These are phyloP conservation scores for Camelina sativa DNA, from an alignment of 345 rosid genomes.

Conservation along the genomic window DNA sequence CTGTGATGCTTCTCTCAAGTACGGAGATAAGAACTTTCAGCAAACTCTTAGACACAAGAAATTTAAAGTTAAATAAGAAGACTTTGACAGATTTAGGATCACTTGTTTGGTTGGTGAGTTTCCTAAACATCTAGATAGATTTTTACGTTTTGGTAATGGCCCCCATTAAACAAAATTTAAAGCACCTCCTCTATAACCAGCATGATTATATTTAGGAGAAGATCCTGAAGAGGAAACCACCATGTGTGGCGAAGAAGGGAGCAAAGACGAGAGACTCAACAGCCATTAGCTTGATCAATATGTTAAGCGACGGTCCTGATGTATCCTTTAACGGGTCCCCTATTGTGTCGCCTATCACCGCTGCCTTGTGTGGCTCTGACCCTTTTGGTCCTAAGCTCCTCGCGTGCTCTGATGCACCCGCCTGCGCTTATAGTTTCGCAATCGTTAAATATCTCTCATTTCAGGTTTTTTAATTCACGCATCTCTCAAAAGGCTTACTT, in stretches of 20 bases:
- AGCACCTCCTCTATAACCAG: slow-evolving; percentile 1
- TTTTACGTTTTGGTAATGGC: neutral
- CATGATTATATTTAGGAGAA: slow-evolving; percentile 36
- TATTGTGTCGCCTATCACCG: slow-evolving; percentile 71
- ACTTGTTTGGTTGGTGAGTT: neutral
- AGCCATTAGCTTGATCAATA: slow-evolving; percentile 77
- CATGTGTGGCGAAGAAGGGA: slow-evolving; percentile 75
- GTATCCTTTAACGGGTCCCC: slow-evolving; percentile 82
- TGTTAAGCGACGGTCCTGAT: slow-evolving; percentile 77
- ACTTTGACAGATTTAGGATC: slow-evolving; percentile 1
- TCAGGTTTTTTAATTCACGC: neutral
- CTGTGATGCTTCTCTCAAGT: too few relatives aligned
- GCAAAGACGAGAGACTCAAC: slow-evolving; percentile 80
- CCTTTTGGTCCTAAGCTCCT: slow-evolving; percentile 68
- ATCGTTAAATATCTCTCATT: neutral
- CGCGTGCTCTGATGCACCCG: slow-evolving; percentile 75
- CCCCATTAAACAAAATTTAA: neutral
- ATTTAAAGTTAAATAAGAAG: neutral
- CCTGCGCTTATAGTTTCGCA: slow-evolving; percentile 38
- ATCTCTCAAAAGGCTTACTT: neutral
- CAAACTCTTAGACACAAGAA: neutral
- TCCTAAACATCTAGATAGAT: slow-evolving; percentile 3
- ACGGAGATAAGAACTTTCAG: neutral
- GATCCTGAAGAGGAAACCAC: slow-evolving; percentile 70
- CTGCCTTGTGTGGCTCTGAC: slow-evolving; percentile 75